phyloP scores from a whole-genome alignment of 1,284 basidiomycete species.

The Ganoderma meredithae region DNA sequence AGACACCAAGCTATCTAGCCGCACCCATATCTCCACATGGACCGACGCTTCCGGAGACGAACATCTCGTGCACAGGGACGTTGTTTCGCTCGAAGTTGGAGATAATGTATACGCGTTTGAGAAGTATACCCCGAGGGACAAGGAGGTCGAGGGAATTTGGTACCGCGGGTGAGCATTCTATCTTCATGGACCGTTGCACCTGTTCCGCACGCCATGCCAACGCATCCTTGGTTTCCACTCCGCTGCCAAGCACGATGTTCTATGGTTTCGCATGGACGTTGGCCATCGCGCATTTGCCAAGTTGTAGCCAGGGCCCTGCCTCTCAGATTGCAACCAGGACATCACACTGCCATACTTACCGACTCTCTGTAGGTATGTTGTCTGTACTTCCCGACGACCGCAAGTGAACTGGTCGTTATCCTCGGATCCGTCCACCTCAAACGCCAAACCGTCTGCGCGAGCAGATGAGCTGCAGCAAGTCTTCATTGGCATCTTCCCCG shows the following conservation, averaged over 20 bases:
- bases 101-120: slow-evolving; percentile 98
- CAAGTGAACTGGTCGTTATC: slow-evolving; percentile 68
- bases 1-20: slow-evolving; percentile 70
- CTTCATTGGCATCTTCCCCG: slow-evolving; percentile 95
- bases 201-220: not conserved
- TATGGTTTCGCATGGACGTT: not conserved
- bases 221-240: slow-evolving; percentile 7
- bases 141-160: slow-evolving; percentile 83
- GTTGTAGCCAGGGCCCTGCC: not conserved
- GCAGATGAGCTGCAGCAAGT: slow-evolving; percentile 85
- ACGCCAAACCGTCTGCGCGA: slow-evolving; percentile 57
- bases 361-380: slow-evolving; percentile 75
- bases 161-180: slow-evolving; percentile 82
- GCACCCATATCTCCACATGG: slow-evolving; percentile 70
- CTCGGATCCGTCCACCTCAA: slow-evolving; percentile 59
- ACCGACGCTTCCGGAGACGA: slow-evolving; percentile 76
- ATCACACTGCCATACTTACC: slow-evolving; percentile 5
- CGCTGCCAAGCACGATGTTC: not conserved
- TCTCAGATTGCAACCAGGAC: not conserved
- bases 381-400: slow-evolving; percentile 80
- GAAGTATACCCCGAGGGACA: slow-evolving; percentile 77
- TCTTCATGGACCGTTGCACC: not conserved
- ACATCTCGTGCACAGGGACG: slow-evolving; percentile 69
- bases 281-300: not conserved
- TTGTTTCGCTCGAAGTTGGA: slow-evolving; percentile 87